A percentile compares a stretch with the other conserved stretches of the same genome.
These are phyloP conservation scores for Fusarium incarnatum DNA, from an alignment of 2,329 filamentous ascomycete species.

Conservation along the genomic window DNA sequence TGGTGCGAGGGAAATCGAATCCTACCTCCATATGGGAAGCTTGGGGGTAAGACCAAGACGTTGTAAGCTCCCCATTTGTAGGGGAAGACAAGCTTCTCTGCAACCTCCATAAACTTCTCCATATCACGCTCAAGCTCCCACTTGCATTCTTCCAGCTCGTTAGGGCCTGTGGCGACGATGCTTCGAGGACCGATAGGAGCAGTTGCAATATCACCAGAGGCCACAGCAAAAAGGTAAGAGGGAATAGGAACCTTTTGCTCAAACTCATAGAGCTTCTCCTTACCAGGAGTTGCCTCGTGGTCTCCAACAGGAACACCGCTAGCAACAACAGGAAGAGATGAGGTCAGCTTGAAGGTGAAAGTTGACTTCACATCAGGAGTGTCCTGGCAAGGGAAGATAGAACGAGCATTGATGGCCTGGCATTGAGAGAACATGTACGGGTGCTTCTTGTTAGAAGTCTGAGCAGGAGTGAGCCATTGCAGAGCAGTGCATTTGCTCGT, in stretches of 20 bases:
- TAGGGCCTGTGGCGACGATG: conserved; percentile 86
- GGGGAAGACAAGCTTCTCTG: conserved; percentile 83
- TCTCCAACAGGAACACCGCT: conserved; percentile 75
- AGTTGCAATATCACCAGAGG: conserved; percentile 84
- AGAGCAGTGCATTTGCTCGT: conserved; percentile 90
- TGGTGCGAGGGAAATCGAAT: conserved; percentile 7
- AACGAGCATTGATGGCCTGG: conserved; percentile 94
- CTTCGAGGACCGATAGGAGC: conserved; percentile 90
- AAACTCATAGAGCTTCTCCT: conserved; percentile 80
- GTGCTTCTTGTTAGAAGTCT: conserved; percentile 95
- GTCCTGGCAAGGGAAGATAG: conserved; percentile 96
- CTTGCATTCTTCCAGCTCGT: conserved; percentile 84
- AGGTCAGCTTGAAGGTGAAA: conserved; percentile 88
- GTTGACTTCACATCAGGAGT: conserved; percentile 98
- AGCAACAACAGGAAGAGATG: conserved; percentile 88
- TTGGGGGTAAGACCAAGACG: conserved; percentile 87
- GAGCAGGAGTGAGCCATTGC: conserved; percentile 93
- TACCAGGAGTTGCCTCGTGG: conserved; percentile 57
- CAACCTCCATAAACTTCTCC: conserved; percentile 89
- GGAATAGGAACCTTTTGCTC: conserved; percentile 93
- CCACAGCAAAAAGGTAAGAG: conserved; percentile 93
- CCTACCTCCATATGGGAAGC: conserved; percentile 86
- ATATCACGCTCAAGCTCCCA: conserved; percentile 94
- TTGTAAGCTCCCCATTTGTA: conserved; percentile 98
- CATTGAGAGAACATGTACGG: conserved; percentile 99